phyloP scores from a whole-genome alignment of 495 filamentous ascomycete species.

The Entonaema liquescens region DNA sequence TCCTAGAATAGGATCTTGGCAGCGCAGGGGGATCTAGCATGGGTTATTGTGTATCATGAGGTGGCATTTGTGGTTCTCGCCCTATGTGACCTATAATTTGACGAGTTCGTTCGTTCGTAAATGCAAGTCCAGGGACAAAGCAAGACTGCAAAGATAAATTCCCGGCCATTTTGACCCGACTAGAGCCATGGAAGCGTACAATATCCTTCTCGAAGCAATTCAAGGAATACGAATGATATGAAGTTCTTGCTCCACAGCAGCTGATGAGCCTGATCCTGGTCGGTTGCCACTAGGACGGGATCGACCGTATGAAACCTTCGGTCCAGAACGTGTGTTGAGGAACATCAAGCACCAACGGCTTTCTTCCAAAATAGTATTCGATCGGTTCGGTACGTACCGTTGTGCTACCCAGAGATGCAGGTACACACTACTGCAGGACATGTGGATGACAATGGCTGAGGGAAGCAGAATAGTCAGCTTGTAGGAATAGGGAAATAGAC shows the following conservation, averaged over 20 bases:
- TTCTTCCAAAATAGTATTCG: slow-evolving; percentile 6
- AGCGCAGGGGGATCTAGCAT: slow-evolving; percentile 31
- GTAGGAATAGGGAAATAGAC: not conserved
- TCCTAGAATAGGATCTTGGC: slow-evolving; percentile 41
- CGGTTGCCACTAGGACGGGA: slow-evolving; percentile 13
- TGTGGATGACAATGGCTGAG: not conserved
- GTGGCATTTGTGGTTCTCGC: slow-evolving; percentile 20
- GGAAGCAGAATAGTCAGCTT: not conserved
- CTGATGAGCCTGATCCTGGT: slow-evolving; percentile 27
- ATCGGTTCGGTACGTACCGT: slow-evolving; percentile 13
- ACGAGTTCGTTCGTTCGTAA: not conserved
- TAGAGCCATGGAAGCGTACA: not conserved
- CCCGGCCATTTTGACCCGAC: not conserved
- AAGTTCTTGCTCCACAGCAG: slow-evolving; percentile 11
- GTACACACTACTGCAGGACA: not conserved
- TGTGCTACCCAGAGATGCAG: not conserved
- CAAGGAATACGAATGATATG: slow-evolving; percentile 21
- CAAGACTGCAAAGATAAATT: not conserved
- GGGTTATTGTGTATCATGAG: slow-evolving; percentile 27
- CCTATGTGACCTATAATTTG: not conserved
- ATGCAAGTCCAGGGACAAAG: not conserved
- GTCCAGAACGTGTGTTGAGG: slow-evolving; percentile 24
- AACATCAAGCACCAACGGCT: slow-evolving; percentile 14
- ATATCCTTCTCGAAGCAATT: not conserved
- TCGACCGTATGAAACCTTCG: slow-evolving; percentile 24